These are phyloP conservation scores for Chlorella sorokiniana DNA, from an alignment of 139 green algal genomes.

Conservation along the genomic window DNA sequence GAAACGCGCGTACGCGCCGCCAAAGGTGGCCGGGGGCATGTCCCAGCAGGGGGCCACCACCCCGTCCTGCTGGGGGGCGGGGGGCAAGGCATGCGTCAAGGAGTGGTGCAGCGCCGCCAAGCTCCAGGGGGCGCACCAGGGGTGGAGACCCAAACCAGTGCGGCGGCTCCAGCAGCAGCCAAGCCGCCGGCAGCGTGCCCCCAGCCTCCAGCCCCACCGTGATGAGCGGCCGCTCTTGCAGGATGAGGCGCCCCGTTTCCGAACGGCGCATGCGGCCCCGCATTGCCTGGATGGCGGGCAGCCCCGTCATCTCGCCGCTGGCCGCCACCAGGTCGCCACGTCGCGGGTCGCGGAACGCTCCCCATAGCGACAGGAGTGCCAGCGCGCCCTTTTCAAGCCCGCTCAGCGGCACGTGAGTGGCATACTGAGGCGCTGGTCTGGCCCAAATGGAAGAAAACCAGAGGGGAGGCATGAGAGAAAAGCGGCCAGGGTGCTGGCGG, in stretches of 20 bases:
- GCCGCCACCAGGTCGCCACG: slow-evolving; percentile 86
- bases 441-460: neutral
- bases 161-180: too few relatives aligned
- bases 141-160: too few relatives aligned
- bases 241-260: slow-evolving; percentile 64
- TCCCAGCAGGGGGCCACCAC: slow-evolving; percentile 56
- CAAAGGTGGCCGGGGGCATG: slow-evolving; percentile 80
- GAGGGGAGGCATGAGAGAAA: neutral
- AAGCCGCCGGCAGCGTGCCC: too few relatives aligned
- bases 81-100: too few relatives aligned
- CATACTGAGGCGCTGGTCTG: slow-evolving; percentile 42
- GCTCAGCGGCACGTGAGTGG: slow-evolving; percentile 70
- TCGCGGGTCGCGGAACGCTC: slow-evolving; percentile 56
- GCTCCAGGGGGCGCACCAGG: neutral
- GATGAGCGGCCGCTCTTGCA: slow-evolving; percentile 78
- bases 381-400: slow-evolving; percentile 69
- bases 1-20: slow-evolving; percentile 87
- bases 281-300: slow-evolving; percentile 61
- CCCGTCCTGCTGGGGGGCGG: slow-evolving; percentile 32
- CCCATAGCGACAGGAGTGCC: slow-evolving; percentile 58
- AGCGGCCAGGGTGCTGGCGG: neutral
- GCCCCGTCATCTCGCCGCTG: slow-evolving; percentile 77
- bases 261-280: slow-evolving; percentile 71
- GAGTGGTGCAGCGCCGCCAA: too few relatives aligned
- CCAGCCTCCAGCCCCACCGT: slow-evolving; percentile 54